Base-by-base conservation (phyloP, 140 eudicot species). In the Anethum foeniculum region DNA sequence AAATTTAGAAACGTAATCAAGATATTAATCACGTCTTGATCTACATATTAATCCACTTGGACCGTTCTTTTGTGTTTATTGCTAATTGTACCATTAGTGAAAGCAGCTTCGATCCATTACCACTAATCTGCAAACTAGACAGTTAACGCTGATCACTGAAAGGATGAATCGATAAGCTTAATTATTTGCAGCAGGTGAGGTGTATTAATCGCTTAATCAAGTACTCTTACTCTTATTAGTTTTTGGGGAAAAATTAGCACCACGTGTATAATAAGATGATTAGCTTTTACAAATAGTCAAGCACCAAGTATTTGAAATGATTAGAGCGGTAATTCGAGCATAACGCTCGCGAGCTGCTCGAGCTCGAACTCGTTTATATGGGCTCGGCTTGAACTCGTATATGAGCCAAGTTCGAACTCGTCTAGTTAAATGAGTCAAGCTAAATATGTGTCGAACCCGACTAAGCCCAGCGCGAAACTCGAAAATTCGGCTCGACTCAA, bases 141-240 rank as follows among this genome's bases (percentile, higher is more conserved):
- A 0, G 41, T 30, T 65, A 32, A 67, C 9, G 41, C 38, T 34
- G 38, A 3, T 27, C 39, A 4, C 21, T 30, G 1, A 12, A 15
- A 28, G 12, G 9, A 14, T 13, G 2, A 67, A 67, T 15, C 11
- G 41, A 67, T 32, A 13, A 30, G 23, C 73, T 67, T 67, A 67
- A 67, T 68, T 68, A 68, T 68, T 68, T 68, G 74, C 74, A 68
- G 44, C 43, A 68, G 44, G 74, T 34, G 74, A 13, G 43, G 74
- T 28, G 41, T 28, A 32, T 4, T 68, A 32, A 32, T 68, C 43
- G 4, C 23, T 4, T 68, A 32, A 68, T 68, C 11, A 32, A 68
- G 23, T 32, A 32, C 71, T 62, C 32, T 60, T 32, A 32, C 71
- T 62, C 32, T 60, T 9, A 60, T 3, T 60, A 54, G 62, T 60